Evolutionary conservation across 2,329 filamentous ascomycete species (phyloP).

Genomic region (Hypoxylon sp.): DNA sequence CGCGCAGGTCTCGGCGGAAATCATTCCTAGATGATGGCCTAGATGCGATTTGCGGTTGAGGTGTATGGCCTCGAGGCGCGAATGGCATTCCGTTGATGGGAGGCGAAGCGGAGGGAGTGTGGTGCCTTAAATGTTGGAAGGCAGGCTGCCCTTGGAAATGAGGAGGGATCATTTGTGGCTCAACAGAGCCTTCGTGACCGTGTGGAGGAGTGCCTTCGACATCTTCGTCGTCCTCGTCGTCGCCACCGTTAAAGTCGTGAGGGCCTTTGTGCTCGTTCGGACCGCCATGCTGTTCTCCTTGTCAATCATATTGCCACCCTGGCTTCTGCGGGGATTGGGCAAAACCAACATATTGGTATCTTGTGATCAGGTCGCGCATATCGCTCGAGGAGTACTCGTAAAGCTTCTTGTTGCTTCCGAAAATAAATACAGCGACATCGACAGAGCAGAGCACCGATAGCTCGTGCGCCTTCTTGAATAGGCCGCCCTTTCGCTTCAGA

Average conservation of each 20-base stretch:
- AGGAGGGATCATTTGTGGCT: slow-evolving; percentile 74
- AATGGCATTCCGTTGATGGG: slow-evolving; percentile 85
- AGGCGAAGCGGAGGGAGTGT: slow-evolving; percentile 87
- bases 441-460: slow-evolving; percentile 97
- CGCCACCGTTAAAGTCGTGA: slow-evolving; percentile 87
- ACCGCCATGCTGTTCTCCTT: slow-evolving; percentile 77
- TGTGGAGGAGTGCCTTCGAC: slow-evolving; percentile 79
- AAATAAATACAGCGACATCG: slow-evolving; percentile 98
- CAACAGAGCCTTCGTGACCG: slow-evolving; percentile 66
- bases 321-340: slow-evolving; percentile 18
- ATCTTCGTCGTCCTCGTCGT: slow-evolving; percentile 86
- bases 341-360: slow-evolving; percentile 87
- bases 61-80: slow-evolving; percentile 80
- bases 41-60: slow-evolving; percentile 81
- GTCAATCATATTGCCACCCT: slow-evolving; percentile 35
- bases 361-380: slow-evolving; percentile 88
- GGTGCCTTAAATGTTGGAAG: slow-evolving; percentile 86
- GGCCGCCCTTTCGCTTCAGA: slow-evolving; percentile 95
- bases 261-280: slow-evolving; percentile 98
- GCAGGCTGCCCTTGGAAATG: slow-evolving; percentile 76
- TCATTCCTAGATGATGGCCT: slow-evolving; percentile 85
- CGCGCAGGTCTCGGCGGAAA: slow-evolving; percentile 79
- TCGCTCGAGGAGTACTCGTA: slow-evolving; percentile 97
- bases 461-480: slow-evolving; percentile 99
- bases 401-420: slow-evolving; percentile 98